Percentiles rank a stretch among this genome's conserved stretches.
phyloP scores from a whole-genome alignment of 2,329 filamentous ascomycete species.

The Exophiala spinifera region DNA sequence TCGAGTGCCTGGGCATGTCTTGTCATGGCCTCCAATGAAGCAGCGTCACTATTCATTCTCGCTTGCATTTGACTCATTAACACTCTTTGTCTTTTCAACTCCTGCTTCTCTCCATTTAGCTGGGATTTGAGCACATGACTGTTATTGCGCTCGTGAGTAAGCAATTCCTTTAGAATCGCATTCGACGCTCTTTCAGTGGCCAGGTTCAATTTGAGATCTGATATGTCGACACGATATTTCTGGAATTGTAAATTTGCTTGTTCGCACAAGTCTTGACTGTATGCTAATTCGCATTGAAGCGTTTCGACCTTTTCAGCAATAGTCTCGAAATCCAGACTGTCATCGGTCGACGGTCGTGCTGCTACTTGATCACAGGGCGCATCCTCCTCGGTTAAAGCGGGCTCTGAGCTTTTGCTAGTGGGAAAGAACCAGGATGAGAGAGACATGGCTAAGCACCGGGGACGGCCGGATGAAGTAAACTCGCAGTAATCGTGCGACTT shows the following conservation, averaged over 20 bases:
- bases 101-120: neutral
- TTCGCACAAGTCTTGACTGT: slow-evolving; percentile 17
- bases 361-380: neutral
- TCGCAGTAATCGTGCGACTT: too few species aligned
- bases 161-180: neutral
- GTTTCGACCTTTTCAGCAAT: slow-evolving; percentile 18
- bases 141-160: slow-evolving; percentile 5
- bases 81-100: slow-evolving; percentile 4
- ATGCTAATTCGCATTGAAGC: slow-evolving; percentile 11
- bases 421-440: slow-evolving; percentile 6
- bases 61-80: slow-evolving; percentile 9
- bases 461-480: neutral
- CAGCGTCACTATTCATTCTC: slow-evolving; percentile 12
- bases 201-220: slow-evolving; percentile 10
- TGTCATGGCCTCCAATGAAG: slow-evolving; percentile 12
- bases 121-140: neutral
- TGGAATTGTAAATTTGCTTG: slow-evolving; percentile 21
- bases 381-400: neutral
- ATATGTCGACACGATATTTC: slow-evolving; percentile 12
- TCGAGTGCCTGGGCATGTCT: slow-evolving; percentile 12
- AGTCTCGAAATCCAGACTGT: slow-evolving; percentile 11
- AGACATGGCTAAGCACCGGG: slow-evolving; percentile 2
- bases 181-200: neutral
- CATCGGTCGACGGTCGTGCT: neutral
- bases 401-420: neutral